phyloP scores from a whole-genome alignment of 345 rosid species.

The Eucalyptus regnans region DNA sequence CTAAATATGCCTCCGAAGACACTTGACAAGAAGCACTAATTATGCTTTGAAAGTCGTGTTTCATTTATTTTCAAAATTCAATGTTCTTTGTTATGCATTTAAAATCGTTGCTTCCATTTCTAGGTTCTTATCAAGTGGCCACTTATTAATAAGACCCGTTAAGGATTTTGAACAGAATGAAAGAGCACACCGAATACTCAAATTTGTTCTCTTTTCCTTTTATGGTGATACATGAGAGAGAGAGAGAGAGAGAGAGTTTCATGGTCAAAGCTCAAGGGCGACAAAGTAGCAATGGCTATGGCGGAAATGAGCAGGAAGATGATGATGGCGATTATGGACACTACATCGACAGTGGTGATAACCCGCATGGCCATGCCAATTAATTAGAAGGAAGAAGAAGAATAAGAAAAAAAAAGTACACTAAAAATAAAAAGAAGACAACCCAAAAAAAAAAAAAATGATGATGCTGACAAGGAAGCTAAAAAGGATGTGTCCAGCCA shows the following conservation, averaged over 20 bases:
- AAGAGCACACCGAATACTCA: not conserved
- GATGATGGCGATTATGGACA: not conserved
- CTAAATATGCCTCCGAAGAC: not conserved
- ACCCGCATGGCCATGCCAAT: accelerated
- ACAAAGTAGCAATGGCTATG: not conserved
- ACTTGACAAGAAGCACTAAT: not conserved
- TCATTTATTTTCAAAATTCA: not conserved
- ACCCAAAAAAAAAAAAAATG: accelerated
- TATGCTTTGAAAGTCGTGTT: not conserved
- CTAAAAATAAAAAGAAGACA: no score
- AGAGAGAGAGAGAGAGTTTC: not conserved
- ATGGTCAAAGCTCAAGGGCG: not conserved
- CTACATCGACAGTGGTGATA: not conserved
- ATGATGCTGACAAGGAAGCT: not conserved
- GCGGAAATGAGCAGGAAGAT: not conserved
- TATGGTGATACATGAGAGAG: not conserved
- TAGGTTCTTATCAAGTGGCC: not conserved
- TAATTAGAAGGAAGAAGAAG: not conserved
- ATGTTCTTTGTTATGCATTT: not conserved
- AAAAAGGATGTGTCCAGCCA: not conserved
- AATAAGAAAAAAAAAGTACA: accelerated
- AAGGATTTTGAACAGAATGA: not conserved
- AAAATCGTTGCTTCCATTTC: not conserved
- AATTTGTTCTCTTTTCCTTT: not conserved
- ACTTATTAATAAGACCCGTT: not conserved